phyloP scores from a whole-genome alignment of 2,329 filamentous ascomycete genomes.

The Arachnomyces sp. region DNA sequence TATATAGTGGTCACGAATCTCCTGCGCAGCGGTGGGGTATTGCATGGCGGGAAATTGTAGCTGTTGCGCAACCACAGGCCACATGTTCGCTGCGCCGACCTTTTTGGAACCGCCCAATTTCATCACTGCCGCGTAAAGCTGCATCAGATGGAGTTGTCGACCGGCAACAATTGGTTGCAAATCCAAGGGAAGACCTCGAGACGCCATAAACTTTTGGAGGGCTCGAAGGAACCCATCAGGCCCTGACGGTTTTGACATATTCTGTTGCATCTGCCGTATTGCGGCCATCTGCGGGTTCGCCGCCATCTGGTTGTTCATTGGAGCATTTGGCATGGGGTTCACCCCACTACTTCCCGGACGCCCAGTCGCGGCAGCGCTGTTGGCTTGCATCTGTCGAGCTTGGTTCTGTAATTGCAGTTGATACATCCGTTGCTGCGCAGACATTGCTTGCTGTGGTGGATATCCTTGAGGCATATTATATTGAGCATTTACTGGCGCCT shows the following conservation, averaged over 20 bases:
- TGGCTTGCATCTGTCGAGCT: slow-evolving; percentile 51
- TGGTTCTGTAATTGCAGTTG: slow-evolving; percentile 79
- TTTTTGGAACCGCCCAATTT: slow-evolving; percentile 70
- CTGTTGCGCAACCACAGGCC: slow-evolving; percentile 62
- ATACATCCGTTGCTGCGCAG: slow-evolving; percentile 63
- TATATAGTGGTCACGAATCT: slow-evolving; percentile 66
- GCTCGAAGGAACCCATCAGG: slow-evolving; percentile 68
- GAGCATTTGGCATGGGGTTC: slow-evolving; percentile 27
- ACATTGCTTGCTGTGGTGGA: slow-evolving; percentile 47
- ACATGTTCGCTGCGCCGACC: slow-evolving; percentile 61
- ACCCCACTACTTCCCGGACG: slow-evolving; percentile 26
- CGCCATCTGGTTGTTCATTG: slow-evolving; percentile 11
- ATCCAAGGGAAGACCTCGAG: slow-evolving; percentile 65
- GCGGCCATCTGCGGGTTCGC: slow-evolving; percentile 34
- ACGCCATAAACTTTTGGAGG: slow-evolving; percentile 67
- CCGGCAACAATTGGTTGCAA: slow-evolving; percentile 64
- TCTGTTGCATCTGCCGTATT: slow-evolving; percentile 43
- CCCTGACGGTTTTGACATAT: slow-evolving; percentile 32
- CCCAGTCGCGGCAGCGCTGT: slow-evolving; percentile 28
- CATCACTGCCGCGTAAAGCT: slow-evolving; percentile 68
- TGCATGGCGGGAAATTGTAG: slow-evolving; percentile 55
- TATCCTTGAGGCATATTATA: slow-evolving; percentile 48
- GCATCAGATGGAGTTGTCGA: slow-evolving; percentile 63
- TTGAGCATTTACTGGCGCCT: slow-evolving; percentile 35
- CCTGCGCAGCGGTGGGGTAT: slow-evolving; percentile 56